Conservation (phyloP, 1,284 basidiomycete genomes). For the Neonothopanus nambi region DNA sequence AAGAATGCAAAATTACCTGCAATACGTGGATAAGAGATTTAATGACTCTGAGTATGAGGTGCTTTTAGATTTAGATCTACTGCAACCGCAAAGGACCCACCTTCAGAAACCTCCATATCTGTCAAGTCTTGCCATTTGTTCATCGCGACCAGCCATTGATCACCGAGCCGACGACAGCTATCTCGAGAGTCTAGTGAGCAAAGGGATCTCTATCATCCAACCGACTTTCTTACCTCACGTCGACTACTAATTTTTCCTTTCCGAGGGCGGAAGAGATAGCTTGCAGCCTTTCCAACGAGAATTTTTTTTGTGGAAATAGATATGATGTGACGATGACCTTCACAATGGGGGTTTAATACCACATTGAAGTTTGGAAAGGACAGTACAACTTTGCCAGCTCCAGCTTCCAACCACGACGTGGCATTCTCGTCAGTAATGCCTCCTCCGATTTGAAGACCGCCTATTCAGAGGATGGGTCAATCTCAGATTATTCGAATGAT, state of each 20-base stretch:
- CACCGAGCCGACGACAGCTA: conserved; percentile 81
- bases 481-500: neutral
- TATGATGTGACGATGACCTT: conserved; percentile 97
- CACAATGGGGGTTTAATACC: neutral
- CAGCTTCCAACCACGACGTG: conserved; percentile 80
- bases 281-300: conserved; percentile 75
- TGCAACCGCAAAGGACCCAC: conserved; percentile 34
- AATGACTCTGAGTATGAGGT: conserved; percentile 60
- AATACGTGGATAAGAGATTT: conserved; percentile 69
- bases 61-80: neutral
- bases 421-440: conserved; percentile 89
- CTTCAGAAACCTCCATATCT: conserved; percentile 88
- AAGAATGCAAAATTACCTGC: conserved; percentile 53
- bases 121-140: conserved; percentile 99
- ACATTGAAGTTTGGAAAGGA: neutral
- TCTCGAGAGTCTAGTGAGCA: conserved; percentile 1
- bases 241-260: conserved; percentile 89
- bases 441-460: conserved; percentile 89
- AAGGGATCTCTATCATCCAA: neutral
- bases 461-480: conserved; percentile 31
- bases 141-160: conserved; percentile 95
- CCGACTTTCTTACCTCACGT: conserved; percentile 72
- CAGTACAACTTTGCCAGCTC: conserved; percentile 82
- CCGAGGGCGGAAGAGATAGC: conserved; percentile 70
- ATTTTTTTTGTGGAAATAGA: conserved; percentile 84